Percentiles rank a stretch among this genome's conserved stretches.
Conservation (phyloP, 2,329 filamentous ascomycete species). For the Xylaria arbuscula region DNA sequence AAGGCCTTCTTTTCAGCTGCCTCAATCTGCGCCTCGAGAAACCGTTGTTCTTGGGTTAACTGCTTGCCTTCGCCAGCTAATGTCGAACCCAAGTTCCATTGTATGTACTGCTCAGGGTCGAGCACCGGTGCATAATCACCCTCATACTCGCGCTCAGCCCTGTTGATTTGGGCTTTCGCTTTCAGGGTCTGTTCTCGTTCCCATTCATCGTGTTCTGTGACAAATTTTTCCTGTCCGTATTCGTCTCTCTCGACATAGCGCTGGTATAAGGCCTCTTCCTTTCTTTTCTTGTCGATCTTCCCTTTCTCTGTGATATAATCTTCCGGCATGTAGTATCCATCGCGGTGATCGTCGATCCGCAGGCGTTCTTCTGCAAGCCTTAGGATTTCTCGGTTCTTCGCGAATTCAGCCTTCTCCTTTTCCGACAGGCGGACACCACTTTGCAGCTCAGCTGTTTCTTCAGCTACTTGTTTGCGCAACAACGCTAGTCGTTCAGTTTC, state of each 20-base stretch:
- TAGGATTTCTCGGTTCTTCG: conserved; percentile 84
- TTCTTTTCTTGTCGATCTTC: conserved; percentile 86
- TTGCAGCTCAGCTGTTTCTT: conserved; percentile 84
- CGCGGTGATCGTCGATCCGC: conserved; percentile 88
- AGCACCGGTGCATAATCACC: conserved; percentile 93
- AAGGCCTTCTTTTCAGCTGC: conserved; percentile 89
- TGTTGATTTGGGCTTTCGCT: conserved; percentile 85
- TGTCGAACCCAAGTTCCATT: conserved; percentile 81
- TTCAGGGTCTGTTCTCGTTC: conserved; percentile 89
- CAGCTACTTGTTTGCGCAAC: conserved; percentile 88
- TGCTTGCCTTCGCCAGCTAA: conserved; percentile 77
- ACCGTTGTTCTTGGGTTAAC: conserved; percentile 80
- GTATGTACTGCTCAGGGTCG: conserved; percentile 87
- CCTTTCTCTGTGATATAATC: conserved; percentile 96
- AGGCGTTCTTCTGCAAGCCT: conserved; percentile 85
- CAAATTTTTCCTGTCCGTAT: conserved; percentile 85
- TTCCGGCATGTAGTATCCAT: conserved; percentile 93
- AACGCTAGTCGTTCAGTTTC: conserved; percentile 86
- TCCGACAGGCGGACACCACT: conserved; percentile 80
- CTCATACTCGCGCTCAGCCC: conserved; percentile 78
- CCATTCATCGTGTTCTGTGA: conserved; percentile 97
- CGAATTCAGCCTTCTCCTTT: conserved; percentile 87
- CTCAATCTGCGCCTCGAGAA: conserved; percentile 83
- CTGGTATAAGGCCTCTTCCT: conserved; percentile 89
- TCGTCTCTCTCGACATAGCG: conserved; percentile 90